A percentile compares a stretch with the other conserved stretches of the same genome.
These are phyloP conservation scores for Globisporangium paroecandrum DNA, from an alignment of 352 stramenopile genomes.

Conservation along the genomic window DNA sequence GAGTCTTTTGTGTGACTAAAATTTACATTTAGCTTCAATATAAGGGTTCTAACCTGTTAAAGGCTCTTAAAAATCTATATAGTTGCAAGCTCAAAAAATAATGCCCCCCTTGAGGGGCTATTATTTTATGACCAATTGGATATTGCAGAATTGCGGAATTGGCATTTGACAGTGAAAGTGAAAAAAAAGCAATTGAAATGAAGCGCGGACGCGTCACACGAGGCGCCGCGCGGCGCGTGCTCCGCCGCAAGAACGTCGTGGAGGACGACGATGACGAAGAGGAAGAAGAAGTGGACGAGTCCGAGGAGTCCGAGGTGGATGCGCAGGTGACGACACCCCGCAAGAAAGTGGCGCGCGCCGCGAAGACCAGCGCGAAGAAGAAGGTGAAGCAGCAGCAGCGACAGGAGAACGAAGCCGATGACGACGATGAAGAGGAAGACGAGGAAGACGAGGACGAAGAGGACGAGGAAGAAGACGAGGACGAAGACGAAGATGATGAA, in stretches of 20 bases:
- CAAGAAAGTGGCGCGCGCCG: constrained; percentile 31
- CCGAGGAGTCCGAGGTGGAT: constrained; percentile 17
- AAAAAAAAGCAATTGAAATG: constrained; percentile 23
- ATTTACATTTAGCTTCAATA: too few species aligned
- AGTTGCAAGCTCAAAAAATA: too few species aligned
- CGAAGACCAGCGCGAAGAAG: constrained; percentile 29
- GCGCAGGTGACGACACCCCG: constrained; percentile 23
- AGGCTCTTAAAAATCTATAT: too few species aligned
- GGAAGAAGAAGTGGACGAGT: constrained; percentile 25
- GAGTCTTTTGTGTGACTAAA: too few species aligned
- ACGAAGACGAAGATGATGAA: constrained; percentile 23
- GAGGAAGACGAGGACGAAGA: constrained; percentile 23
- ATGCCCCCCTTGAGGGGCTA: too few species aligned
- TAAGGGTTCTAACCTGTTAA: too few species aligned
- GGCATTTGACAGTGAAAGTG: background rate
- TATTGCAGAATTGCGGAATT: background rate
- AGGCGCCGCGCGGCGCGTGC: constrained; percentile 40
- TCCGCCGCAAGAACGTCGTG: constrained; percentile 76
- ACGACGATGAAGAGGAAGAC: constrained; percentile 28
- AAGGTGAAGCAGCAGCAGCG: constrained; percentile 23
- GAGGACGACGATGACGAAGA: constrained; percentile 26
- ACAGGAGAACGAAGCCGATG: constrained; percentile 35
- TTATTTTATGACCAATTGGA: too few species aligned
- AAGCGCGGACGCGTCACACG: constrained; percentile 54
- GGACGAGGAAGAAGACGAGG: constrained; percentile 17